Evolutionary conservation across 768 basidiomycete species (phyloP).

Genomic region (Pluteus cervinus): DNA sequence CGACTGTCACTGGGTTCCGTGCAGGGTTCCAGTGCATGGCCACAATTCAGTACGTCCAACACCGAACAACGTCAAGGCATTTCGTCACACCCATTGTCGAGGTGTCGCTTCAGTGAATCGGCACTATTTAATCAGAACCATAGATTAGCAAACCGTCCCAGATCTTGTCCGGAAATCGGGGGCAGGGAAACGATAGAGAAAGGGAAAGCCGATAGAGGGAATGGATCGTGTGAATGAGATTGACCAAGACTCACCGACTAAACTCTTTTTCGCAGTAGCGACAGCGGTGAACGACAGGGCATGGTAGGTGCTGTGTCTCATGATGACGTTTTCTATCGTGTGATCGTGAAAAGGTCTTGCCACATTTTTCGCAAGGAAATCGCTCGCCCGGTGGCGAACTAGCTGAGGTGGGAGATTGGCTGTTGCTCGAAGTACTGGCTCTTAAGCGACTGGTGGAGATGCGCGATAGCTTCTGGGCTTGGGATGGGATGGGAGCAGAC

Average conservation of each 20-base stretch:
- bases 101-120: constrained; percentile 77
- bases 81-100: constrained; percentile 77
- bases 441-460: constrained; percentile 35
- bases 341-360: constrained; percentile 73
- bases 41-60: too few relatives aligned
- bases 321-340: constrained; percentile 81
- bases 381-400: constrained; percentile 50
- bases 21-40: too few relatives aligned
- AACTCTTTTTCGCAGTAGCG: constrained; percentile 73
- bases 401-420: constrained; percentile 27
- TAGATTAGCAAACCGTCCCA: too few relatives aligned
- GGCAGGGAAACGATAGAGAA: too few relatives aligned
- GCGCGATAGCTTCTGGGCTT: constrained; percentile 27
- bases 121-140: constrained; percentile 21
- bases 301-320: constrained; percentile 66
- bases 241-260: constrained; percentile 43
- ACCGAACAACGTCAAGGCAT: constrained; percentile 35
- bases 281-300: constrained; percentile 64
- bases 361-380: constrained; percentile 68
- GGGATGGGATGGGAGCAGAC: too few relatives aligned
- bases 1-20: too few relatives aligned
- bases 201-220: constrained; percentile 9
- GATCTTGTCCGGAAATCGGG: too few relatives aligned
- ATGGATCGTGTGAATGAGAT: constrained; percentile 8
- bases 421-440: constrained; percentile 26